Base-by-base conservation (phyloP, 75 land plant genomes). In the Chamaecyparis obtusa region DNA sequence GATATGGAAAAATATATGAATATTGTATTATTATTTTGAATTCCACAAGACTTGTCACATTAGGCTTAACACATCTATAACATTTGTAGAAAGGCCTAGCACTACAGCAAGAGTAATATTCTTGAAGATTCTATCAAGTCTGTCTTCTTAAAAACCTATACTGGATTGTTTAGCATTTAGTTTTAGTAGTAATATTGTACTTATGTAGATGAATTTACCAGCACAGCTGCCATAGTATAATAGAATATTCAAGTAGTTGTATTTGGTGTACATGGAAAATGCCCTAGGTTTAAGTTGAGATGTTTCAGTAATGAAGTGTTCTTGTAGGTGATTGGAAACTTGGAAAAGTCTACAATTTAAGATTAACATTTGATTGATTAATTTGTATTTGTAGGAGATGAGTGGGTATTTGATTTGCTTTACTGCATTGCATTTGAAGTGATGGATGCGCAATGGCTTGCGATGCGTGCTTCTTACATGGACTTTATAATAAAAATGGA, bases 361-460 rank as follows among this genome's bases (percentile, higher is more conserved):
- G 30, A n/a, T 27, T 10, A 46, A 21, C 54, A 81, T 46, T 41
- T 81, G 83, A 84, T 84, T 56, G 75, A 16, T 51, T 84, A n/a
- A 51, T 56, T 80, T 84, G 27, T 49, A 35, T 85, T 89, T 86
- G 24, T 92, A 94, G 96, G 94, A 81, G 89, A 93, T 79, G 97
- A 94, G 81, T 88, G 90, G 93, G 94, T 95, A 14, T 95, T 95
- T 83, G 97, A 95, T 75, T 86, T 95, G 89, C 94, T 95, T 5
- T 95, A 95, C 46, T 95, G 97, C 83, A 90, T 95, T 33, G 94
- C 96, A 21, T 95, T 95, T 51, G 80, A 89, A 84, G 87, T 95
- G 16, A 94, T 95, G 96, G 97, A 95, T 87, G 88, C 89, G 30
- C 88, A 91, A 71, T 95, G 97, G 97, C 94, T 95, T 48, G 96